A percentile compares a stretch with the other conserved stretches of the same genome.
These are phyloP conservation scores for Triglochin maritima DNA, from an alignment of 106 monocot species.

Conservation along the genomic window DNA sequence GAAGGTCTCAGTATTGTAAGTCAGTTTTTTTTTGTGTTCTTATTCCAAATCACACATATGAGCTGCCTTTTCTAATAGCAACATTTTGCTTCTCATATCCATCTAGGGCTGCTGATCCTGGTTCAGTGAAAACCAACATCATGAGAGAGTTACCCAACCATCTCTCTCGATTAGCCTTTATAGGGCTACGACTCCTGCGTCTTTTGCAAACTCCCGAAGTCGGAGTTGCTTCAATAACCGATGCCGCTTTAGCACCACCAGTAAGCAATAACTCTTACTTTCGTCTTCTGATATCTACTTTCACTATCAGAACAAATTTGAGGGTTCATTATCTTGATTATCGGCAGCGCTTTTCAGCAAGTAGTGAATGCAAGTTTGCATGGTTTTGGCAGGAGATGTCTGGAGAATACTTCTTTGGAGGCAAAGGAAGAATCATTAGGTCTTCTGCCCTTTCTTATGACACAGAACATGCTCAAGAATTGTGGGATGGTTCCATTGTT, in stretches of 20 bases:
- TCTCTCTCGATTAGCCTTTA: conserved; percentile 47
- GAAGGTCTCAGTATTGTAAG: conserved; percentile 67
- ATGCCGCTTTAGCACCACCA: conserved; percentile 76
- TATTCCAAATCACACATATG: background rate
- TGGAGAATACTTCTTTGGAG: conserved; percentile 83
- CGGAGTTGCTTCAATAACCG: conserved; percentile 54
- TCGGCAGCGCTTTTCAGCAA: background rate
- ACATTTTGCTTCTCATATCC: background rate
- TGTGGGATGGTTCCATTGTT: conserved; percentile 46
- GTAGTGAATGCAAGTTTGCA: too few species aligned
- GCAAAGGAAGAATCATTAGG: conserved; percentile 47
- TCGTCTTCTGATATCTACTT: background rate
- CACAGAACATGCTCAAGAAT: conserved; percentile 30
- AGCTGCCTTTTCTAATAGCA: background rate
- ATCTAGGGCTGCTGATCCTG: conserved; percentile 80
- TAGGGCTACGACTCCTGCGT: conserved; percentile 26
- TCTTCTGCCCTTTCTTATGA: conserved; percentile 65
- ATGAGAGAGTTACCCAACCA: conserved; percentile 69
- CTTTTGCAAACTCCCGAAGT: conserved; percentile 46
- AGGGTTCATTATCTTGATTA: background rate
- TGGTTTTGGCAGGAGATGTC: conserved; percentile 44
- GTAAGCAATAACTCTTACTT: conserved; percentile 28
- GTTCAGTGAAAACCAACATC: conserved; percentile 63
- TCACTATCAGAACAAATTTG: background rate
- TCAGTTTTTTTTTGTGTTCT: conserved; percentile 1